These are phyloP conservation scores for Suhomyces canberraensis DNA, from an alignment of 805 yeast genomes.

Conservation along the genomic window DNA sequence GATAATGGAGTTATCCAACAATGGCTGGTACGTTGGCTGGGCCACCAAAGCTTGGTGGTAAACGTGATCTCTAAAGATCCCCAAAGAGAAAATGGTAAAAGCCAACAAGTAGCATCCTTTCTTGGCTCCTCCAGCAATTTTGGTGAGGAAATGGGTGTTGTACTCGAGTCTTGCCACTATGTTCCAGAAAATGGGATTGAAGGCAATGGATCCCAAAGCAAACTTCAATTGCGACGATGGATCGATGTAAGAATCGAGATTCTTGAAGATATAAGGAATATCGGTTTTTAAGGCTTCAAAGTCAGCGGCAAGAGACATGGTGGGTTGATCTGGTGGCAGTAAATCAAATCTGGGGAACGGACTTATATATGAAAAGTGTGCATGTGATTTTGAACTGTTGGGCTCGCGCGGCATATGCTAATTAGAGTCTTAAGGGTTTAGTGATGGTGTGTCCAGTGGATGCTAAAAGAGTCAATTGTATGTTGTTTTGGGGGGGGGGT, in stretches of 20 bases:
- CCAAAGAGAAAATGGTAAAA: constrained; percentile 75
- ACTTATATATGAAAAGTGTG: constrained; percentile 1
- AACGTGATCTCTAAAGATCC: constrained; percentile 74
- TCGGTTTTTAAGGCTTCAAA: constrained; percentile 11
- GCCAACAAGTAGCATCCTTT: constrained; percentile 87
- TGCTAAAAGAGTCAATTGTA: no score
- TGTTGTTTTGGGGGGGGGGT: no score
- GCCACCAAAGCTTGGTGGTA: constrained; percentile 66
- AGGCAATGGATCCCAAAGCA: constrained; percentile 67
- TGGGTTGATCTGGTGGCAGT: no score
- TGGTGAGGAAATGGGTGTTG: constrained; percentile 72
- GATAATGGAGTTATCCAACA: constrained; percentile 38
- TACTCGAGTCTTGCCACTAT: constrained; percentile 85
- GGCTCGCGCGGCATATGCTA: no score
- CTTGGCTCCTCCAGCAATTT: constrained; percentile 61
- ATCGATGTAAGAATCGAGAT: constrained; percentile 20
- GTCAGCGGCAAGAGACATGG: no score
- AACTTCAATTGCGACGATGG: constrained; percentile 19
- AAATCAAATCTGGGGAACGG: neutral
- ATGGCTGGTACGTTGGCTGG: constrained; percentile 65
- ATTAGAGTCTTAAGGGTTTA: no score
- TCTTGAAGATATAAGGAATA: constrained; percentile 16
- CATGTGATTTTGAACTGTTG: constrained; percentile 7
- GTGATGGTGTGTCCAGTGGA: no score
- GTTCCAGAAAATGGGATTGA: constrained; percentile 97